A percentile compares a stretch with the other conserved stretches of the same genome.
phyloP scores from a whole-genome alignment of 2,329 filamentous ascomycete species.

The Diaporthe vaccinii region DNA sequence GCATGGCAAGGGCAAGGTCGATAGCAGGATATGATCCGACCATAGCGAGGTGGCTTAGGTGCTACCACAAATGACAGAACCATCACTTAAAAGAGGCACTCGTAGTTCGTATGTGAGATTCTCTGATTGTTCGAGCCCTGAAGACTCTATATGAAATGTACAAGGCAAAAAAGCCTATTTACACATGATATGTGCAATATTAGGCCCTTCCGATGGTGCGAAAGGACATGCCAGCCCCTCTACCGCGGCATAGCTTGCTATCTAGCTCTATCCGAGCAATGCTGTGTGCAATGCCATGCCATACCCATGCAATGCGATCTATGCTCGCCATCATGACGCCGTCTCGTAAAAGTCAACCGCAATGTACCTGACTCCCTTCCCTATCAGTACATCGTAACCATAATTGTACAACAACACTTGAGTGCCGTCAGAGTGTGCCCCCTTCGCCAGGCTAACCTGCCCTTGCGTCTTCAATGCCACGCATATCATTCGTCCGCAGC shows the following conservation, averaged over 20 bases:
- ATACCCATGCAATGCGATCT: constrained; percentile 8
- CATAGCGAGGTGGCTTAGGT: background rate
- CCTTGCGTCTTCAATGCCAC: background rate
- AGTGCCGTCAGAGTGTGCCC: background rate
- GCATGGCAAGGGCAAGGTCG: background rate
- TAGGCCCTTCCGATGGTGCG: background rate
- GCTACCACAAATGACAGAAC: background rate
- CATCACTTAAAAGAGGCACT: too few relatives aligned
- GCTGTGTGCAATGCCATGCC: constrained; percentile 1
- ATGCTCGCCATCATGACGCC: constrained; percentile 9
- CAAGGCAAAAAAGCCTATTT: background rate
- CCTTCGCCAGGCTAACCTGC: background rate
- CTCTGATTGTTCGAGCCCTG: background rate
- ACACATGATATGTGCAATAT: background rate
- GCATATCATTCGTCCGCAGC: background rate
- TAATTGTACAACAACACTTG: background rate
- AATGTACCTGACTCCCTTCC: background rate
- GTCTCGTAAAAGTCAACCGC: background rate
- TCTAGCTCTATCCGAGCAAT: constrained; percentile 20
- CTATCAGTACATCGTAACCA: background rate
- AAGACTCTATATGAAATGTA: background rate
- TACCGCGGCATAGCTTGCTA: background rate
- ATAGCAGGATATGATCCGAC: too few relatives aligned
- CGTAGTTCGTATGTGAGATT: background rate
- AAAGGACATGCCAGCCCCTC: background rate